A percentile compares a stretch with the other conserved stretches of the same genome.
Evolutionary conservation across 2,329 filamentous ascomycete species (phyloP).

Genomic region (Delphinella strobiligena): DNA sequence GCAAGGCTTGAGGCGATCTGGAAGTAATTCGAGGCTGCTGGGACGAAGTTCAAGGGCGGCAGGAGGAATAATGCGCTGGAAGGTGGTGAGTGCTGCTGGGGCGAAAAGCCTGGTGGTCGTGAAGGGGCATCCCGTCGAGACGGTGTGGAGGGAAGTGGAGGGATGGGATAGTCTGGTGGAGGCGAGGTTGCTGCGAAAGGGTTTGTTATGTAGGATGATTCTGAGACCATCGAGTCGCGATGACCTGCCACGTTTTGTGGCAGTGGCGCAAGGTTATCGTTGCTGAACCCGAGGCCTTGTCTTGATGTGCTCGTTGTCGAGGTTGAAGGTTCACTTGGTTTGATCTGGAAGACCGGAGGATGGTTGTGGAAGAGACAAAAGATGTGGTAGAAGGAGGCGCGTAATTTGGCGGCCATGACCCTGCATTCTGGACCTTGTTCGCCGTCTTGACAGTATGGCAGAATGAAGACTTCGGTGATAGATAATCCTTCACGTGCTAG

Average conservation of each 20-base stretch:
- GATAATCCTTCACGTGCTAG: conserved; percentile 82
- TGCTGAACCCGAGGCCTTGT: too few relatives aligned
- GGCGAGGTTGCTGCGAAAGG: conserved; percentile 33
- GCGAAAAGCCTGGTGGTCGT: conserved; percentile 29
- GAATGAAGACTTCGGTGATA: conserved; percentile 73
- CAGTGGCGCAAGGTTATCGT: conserved; percentile 7
- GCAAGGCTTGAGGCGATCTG: conserved; percentile 63
- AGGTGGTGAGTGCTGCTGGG: conserved; percentile 30
- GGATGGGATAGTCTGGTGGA: conserved; percentile 23
- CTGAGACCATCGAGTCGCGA: conserved; percentile 31
- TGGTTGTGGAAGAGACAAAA: conserved; percentile 94
- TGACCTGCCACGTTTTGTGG: not conserved
- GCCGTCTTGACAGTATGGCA: conserved; percentile 61
- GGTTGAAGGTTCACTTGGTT: conserved; percentile 16
- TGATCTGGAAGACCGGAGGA: conserved; percentile 54
- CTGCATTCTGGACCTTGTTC: conserved; percentile 66
- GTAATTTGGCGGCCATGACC: conserved; percentile 80
- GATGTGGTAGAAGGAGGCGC: conserved; percentile 91
- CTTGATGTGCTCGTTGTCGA: conserved; percentile 2
- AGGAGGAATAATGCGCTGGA: conserved; percentile 58
- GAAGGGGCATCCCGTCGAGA: conserved; percentile 19
- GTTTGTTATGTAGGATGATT: conserved; percentile 39
- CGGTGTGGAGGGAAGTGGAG: conserved; percentile 13
- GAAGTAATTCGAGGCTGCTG: conserved; percentile 71
- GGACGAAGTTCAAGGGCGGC: conserved; percentile 68